Evolutionary conservation across 2,329 filamentous ascomycete species (phyloP).

Genomic region (Colletotrichum sp.): DNA sequence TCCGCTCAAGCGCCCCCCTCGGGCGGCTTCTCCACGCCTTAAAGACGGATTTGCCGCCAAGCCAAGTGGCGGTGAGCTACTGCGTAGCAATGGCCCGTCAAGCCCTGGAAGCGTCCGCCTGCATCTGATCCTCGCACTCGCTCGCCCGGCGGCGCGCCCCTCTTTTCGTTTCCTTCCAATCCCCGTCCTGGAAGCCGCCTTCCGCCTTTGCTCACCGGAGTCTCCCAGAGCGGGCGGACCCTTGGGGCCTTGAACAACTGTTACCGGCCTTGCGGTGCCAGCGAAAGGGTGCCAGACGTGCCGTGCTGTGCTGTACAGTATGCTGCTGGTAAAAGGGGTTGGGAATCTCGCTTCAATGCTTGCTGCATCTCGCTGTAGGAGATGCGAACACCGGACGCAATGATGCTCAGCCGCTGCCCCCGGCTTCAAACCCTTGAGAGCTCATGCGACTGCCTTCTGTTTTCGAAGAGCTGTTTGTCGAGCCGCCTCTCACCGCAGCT

Average conservation of each 20-base stretch:
- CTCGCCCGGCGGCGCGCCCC: neutral
- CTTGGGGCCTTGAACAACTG: neutral
- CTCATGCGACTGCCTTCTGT: slow-evolving; percentile 15
- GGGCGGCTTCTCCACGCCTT: neutral
- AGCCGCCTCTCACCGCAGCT: neutral
- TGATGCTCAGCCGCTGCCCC: neutral
- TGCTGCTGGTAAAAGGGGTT: neutral
- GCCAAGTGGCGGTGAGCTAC: slow-evolving; percentile 20
- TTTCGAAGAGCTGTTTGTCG: neutral
- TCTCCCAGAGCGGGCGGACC: neutral
- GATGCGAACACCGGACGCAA: neutral
- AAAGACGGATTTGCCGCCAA: slow-evolving; percentile 6
- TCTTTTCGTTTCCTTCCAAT: neutral
- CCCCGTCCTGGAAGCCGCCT: neutral
- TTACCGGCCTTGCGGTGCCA: neutral
- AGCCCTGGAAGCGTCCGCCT: slow-evolving; percentile 4
- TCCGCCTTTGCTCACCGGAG: neutral
- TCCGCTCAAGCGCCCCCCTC: neutral
- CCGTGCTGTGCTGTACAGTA: neutral
- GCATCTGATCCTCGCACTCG: neutral
- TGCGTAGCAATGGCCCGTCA: neutral
- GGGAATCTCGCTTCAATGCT: slow-evolving; percentile 9
- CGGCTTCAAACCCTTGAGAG: neutral
- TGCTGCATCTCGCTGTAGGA: neutral
- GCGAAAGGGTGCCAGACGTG: neutral